phyloP scores from a whole-genome alignment of 208 protist genomes.

The Giardia muris region DNA sequence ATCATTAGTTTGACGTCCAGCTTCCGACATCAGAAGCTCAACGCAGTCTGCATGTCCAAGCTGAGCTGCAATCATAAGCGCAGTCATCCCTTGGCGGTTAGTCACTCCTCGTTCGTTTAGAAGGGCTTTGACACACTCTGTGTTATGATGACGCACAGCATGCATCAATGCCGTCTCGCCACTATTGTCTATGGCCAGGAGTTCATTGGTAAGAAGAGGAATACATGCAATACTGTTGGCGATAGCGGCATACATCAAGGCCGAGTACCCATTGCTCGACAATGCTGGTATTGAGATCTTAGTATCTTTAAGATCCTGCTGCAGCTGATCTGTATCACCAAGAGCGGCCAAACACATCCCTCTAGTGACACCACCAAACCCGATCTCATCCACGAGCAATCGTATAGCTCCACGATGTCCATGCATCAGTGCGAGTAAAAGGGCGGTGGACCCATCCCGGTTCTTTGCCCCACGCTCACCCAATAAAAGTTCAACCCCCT shows the following conservation, averaged over 20 bases:
- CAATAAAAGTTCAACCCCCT: not conserved
- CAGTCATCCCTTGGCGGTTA: no score
- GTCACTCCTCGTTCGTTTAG: no score
- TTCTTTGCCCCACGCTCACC: not conserved
- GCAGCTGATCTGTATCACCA: not conserved
- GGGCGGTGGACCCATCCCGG: not conserved
- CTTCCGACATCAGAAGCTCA: no score
- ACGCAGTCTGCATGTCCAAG: no score
- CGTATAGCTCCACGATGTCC: not conserved
- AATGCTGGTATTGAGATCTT: not conserved
- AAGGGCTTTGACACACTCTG: no score
- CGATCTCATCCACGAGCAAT: not conserved
- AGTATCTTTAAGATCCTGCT: not conserved
- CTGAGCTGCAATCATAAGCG: not conserved
- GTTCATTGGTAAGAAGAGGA: constrained; percentile 1
- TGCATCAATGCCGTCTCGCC: no score
- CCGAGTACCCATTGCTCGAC: not conserved
- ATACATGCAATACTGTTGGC: not conserved
- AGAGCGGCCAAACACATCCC: not conserved
- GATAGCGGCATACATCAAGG: not conserved
- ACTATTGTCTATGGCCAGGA: not conserved
- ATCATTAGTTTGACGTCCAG: no score
- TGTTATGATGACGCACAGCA: no score
- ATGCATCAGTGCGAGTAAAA: not conserved
- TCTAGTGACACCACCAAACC: not conserved